Evolutionary conservation across 2,329 filamentous ascomycete genomes (phyloP).

Genomic region (Exophiala viscosa): DNA sequence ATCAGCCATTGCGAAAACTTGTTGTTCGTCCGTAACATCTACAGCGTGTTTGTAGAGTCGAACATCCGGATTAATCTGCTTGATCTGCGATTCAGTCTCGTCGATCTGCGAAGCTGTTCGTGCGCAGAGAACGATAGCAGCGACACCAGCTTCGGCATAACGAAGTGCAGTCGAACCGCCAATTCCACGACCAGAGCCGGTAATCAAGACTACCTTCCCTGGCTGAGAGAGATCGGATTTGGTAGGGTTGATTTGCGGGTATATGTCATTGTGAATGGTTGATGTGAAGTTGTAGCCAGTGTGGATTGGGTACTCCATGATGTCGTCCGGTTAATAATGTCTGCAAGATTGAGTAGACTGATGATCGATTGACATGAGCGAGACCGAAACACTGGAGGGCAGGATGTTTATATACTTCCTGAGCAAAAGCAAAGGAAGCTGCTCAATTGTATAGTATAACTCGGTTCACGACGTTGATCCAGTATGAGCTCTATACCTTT

Average conservation of each 20-base stretch:
- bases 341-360: too few relatives aligned
- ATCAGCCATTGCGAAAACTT: neutral
- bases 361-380: too few relatives aligned
- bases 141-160: conserved; percentile 65
- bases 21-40: neutral
- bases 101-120: neutral
- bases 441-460: too few relatives aligned
- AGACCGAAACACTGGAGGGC: too few relatives aligned
- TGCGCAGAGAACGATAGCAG: conserved; percentile 57
- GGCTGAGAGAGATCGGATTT: neutral
- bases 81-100: neutral
- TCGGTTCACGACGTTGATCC: too few relatives aligned
- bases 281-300: conserved; percentile 30
- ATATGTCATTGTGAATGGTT: neutral
- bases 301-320: too few relatives aligned
- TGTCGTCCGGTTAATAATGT: too few relatives aligned
- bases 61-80: neutral
- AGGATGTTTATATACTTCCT: too few relatives aligned
- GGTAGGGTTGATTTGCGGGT: neutral
- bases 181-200: conserved; percentile 32
- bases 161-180: conserved; percentile 62
- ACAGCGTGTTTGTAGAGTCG: neutral
- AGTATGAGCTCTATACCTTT: too few relatives aligned
- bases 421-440: too few relatives aligned
- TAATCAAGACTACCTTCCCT: neutral